phyloP scores from a whole-genome alignment of 352 stramenopile species.

The Plasmopara muralis region DNA sequence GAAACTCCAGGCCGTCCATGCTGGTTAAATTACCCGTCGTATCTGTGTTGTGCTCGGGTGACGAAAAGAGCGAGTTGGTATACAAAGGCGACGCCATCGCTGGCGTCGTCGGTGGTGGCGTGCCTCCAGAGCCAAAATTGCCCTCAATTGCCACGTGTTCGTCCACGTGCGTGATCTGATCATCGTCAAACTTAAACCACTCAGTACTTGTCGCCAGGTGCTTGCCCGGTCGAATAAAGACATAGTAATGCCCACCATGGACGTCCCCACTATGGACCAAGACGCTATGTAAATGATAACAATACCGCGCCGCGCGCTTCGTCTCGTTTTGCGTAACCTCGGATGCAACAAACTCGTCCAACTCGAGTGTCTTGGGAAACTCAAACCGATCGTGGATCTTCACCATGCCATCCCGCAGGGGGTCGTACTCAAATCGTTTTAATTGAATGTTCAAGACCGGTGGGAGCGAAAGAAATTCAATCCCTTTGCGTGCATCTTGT shows the following conservation, averaged over 20 bases:
- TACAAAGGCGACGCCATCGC: slow-evolving; percentile 53
- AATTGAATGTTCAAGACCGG: slow-evolving; percentile 90
- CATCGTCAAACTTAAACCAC: slow-evolving; percentile 85
- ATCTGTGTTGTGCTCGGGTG: slow-evolving; percentile 21
- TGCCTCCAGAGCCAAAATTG: slow-evolving; percentile 55
- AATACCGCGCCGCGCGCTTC: slow-evolving; percentile 28
- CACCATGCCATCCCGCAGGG: slow-evolving; percentile 81
- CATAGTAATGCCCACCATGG: slow-evolving; percentile 84
- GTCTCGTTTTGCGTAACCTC: slow-evolving; percentile 4
- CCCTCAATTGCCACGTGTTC: slow-evolving; percentile 68
- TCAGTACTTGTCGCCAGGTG: slow-evolving; percentile 50
- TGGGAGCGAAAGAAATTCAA: slow-evolving; percentile 80
- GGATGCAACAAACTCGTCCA: slow-evolving; percentile 53
- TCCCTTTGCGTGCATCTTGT: slow-evolving; percentile 86
- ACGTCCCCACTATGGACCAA: slow-evolving; percentile 83
- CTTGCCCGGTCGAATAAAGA: slow-evolving; percentile 80
- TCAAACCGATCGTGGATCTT: slow-evolving; percentile 88
- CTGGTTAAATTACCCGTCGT: slow-evolving; percentile 10
- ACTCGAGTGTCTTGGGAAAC: slow-evolving; percentile 66
- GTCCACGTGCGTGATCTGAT: slow-evolving; percentile 73
- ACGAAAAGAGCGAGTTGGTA: slow-evolving; percentile 40
- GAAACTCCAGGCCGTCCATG: slow-evolving; percentile 32
- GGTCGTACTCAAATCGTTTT: slow-evolving; percentile 87
- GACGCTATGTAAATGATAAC: slow-evolving; percentile 82
- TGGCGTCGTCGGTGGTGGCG: no score